Percentiles rank a stretch among this genome's conserved stretches.
These are phyloP conservation scores for Termitomyces sp. DNA, from an alignment of 768 basidiomycete species.

Conservation along the genomic window DNA sequence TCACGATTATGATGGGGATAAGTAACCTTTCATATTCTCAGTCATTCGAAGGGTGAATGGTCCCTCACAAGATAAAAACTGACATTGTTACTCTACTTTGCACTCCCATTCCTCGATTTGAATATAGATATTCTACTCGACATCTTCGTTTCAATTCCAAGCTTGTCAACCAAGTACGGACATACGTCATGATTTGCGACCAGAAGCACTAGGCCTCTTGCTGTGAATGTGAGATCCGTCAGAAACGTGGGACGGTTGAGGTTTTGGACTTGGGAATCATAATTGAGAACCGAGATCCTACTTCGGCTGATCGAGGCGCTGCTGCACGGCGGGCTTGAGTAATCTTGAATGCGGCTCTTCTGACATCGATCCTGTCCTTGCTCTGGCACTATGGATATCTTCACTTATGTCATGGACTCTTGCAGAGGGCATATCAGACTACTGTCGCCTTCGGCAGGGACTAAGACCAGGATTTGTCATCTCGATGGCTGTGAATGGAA, in stretches of 20 bases:
- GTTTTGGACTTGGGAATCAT: conserved; percentile 46
- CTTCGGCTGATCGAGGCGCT: background rate
- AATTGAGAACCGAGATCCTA: conserved; percentile 18
- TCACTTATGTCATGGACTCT: background rate
- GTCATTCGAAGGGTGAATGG: background rate
- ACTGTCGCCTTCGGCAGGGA: no score
- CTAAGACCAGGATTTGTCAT: no score
- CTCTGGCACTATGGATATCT: background rate
- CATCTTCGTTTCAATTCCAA: no score
- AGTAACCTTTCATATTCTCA: background rate
- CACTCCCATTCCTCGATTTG: no score
- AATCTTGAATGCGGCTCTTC: background rate
- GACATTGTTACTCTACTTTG: conserved; percentile 42
- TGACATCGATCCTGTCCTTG: background rate
- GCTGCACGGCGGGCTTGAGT: background rate
- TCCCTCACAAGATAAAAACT: background rate
- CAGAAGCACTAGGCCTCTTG: conserved; percentile 26
- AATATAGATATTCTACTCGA: no score
- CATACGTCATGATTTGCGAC: conserved; percentile 31
- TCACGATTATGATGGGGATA: conserved; percentile 37
- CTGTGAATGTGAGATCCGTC: conserved; percentile 27
- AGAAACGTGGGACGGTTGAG: conserved; percentile 23
- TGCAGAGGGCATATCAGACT: no score
- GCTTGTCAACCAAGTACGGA: no score
- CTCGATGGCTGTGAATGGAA: no score